Evolutionary conservation across 2,329 filamentous ascomycete species (phyloP), one percentile per base, ranked within the genome.

Genomic region (Atkinsonella hypoxylon): DNA sequence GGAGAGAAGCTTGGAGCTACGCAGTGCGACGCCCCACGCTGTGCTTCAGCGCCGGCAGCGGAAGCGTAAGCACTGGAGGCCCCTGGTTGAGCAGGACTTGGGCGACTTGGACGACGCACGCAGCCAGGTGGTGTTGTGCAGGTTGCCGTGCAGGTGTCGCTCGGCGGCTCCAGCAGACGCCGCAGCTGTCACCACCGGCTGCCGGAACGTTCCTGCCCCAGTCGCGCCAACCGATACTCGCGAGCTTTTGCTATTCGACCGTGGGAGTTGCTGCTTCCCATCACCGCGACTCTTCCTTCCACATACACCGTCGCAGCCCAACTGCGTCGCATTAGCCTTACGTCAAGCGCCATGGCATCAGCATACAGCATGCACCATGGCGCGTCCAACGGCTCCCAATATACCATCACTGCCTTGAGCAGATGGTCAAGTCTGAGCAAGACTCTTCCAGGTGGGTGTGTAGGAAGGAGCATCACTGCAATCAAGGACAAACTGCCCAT

Each of bases 371-470:
- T 61, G 57, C 63, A 65, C 59, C 62, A 67, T 60, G 63, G 64
- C 60, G 57, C 65, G 51, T 58, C 62, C 56, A 58, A 58, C 43
- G 54, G 54, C 54, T 62, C 63, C 42, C 57, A 61, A 40, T 62
- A 63, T 54, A 94, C 88, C 1, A 67, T 86, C 53, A 94, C 88
- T 15, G 80, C 84, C 41, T 71, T 95, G 55, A 84, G 83, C 66
- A 76, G 90, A 58, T 96, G 90, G 90, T 95, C 88, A 40, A 81
- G 89, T 58, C 72, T 83, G 54, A 81, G 82, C 61, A 84, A 81
- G 62, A 77, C 83, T 54, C 73, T 93, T 34, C 87, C 89, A 59
- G 68, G 81, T 85, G 65, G 53, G 71, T 60, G 17, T n/a, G 18
- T 20, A 31, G 18, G 45, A 18, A 39, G n/a, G 17, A 38, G 22